Evolutionary conservation across 208 protist species (phyloP).

Genomic region (Wallacemonas sp.): DNA sequence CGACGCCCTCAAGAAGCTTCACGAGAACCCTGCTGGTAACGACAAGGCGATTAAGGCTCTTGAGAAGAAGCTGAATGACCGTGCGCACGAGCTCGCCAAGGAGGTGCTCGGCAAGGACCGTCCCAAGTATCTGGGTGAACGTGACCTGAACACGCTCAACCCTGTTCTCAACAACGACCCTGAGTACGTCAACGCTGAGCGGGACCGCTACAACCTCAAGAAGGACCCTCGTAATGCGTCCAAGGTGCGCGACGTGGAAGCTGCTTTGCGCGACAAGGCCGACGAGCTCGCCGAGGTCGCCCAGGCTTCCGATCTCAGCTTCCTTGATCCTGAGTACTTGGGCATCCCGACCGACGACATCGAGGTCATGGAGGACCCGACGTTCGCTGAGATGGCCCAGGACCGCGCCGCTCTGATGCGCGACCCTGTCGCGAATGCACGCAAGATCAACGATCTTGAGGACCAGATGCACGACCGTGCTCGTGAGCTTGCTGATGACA

Average conservation of each 20-base stretch:
- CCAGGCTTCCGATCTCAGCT: conserved; percentile 37
- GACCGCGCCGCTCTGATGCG: conserved; percentile 37
- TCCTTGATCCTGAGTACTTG: conserved; percentile 68
- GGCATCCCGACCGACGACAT: conserved; percentile 67
- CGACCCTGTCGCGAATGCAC: conserved; percentile 56
- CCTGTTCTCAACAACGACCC: conserved; percentile 45
- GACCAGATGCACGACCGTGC: conserved; percentile 67
- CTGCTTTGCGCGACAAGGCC: conserved; percentile 31
- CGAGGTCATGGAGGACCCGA: conserved; percentile 46
- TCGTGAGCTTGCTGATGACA: conserved; percentile 42
- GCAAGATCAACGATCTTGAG: conserved; percentile 66
- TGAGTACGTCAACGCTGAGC: conserved; percentile 48
- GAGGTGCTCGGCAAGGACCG: conserved; percentile 57
- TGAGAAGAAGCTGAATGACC: conserved; percentile 51
- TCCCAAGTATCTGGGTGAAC: conserved; percentile 45
- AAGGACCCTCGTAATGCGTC: conserved; percentile 60
- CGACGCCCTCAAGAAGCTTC: conserved; percentile 40
- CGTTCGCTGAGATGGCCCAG: conserved; percentile 47
- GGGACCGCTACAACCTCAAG: conserved; percentile 53
- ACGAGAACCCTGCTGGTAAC: conserved; percentile 35
- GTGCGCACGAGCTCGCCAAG: conserved; percentile 49
- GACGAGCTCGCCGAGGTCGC: conserved; percentile 35
- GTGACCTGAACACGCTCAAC: conserved; percentile 44
- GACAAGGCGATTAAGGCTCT: conserved; percentile 30
- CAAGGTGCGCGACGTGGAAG: conserved; percentile 52